These are phyloP conservation scores for Penicillium sp. DNA, from an alignment of 2,329 filamentous ascomycete species.

Conservation along the genomic window DNA sequence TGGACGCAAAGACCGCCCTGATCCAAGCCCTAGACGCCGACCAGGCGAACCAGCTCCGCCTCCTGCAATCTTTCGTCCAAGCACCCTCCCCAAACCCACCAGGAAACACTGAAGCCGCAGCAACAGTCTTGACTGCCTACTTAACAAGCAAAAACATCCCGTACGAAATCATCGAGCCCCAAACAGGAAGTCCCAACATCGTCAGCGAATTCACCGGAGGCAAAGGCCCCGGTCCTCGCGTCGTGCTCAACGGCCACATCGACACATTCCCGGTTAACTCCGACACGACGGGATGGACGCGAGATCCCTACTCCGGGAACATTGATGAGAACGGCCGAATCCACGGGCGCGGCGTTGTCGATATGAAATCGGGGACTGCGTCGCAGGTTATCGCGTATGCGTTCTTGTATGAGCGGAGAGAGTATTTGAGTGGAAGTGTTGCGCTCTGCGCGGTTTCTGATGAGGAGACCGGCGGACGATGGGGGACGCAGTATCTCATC, in stretches of 20 bases:
- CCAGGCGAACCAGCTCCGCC: background rate
- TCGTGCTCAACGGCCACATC: slow-evolving; percentile 51
- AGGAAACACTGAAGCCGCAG: background rate
- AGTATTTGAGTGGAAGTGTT: background rate
- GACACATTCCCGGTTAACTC: slow-evolving; percentile 47
- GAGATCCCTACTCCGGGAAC: slow-evolving; percentile 23
- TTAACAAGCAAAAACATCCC: background rate
- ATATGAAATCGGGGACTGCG: slow-evolving; percentile 52
- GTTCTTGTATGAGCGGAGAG: slow-evolving; percentile 32
- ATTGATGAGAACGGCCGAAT: slow-evolving; percentile 37
- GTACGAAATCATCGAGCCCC: background rate
- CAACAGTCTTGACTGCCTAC: background rate
- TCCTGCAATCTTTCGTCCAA: background rate
- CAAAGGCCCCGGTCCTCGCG: slow-evolving; percentile 30
- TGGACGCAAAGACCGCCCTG: background rate
- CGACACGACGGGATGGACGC: slow-evolving; percentile 42
- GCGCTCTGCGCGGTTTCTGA: background rate
- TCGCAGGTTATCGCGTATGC: slow-evolving; percentile 47
- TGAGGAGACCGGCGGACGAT: background rate
- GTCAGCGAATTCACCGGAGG: slow-evolving; percentile 6
- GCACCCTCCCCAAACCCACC: background rate
- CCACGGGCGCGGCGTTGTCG: slow-evolving; percentile 46
- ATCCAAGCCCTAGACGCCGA: background rate
- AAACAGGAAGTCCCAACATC: background rate
- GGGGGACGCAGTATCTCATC: background rate